Evolutionary conservation across 176 grass and related monocot genomes (phyloP), one percentile per base, ranked within the genome.

Genomic region (Aegilops longissima): DNA sequence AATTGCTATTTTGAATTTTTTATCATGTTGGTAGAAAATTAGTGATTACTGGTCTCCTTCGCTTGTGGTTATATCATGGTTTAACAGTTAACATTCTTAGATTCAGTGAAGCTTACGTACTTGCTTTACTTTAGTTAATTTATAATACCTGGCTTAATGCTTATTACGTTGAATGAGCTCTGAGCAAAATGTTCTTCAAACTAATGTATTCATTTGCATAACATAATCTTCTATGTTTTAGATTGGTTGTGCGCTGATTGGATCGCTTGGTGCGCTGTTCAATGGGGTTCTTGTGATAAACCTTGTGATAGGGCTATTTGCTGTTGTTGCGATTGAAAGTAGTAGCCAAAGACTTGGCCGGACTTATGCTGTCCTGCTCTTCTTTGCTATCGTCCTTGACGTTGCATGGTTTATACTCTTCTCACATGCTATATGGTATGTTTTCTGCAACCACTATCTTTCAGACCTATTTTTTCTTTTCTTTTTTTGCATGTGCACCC

Each of bases 341-440:
- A 89, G 89, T 82, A 99, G 93, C 81, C 97, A 99, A 83, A 91
- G 90, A 80, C 97, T 99, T 67, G 97, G 92, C 13, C 86, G 94
- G 87, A 90, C 92, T 35, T 99, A 96, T 61, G 94, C 97, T 67
- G 85, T 86, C 79, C 94, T 99, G 85, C 97, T 99, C 69, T 94
- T 96, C 87, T 93, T 90, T 9, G 90, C 94, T 70, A 91, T 99
- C 38, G 16, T 94, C 42, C 84, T 99, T 66, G 97, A 99, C 82
- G 68, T 96, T 81, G 82, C 92, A 29, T 99, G 97, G 97, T 99
- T 99, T 87, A 90, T 99, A 74, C 90, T 99, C 81, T 99, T 99
- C 90, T 99, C 90, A 80, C 78, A 77, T 90, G 83, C 90, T 78
- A 96, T 99, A 90, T 99, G 94, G 97, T 99, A 96, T 80, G 92